A percentile compares a stretch with the other conserved stretches of the same genome.
These are phyloP conservation scores for Avicennia marina DNA, from an alignment of 257 asterid genomes.

Conservation along the genomic window DNA sequence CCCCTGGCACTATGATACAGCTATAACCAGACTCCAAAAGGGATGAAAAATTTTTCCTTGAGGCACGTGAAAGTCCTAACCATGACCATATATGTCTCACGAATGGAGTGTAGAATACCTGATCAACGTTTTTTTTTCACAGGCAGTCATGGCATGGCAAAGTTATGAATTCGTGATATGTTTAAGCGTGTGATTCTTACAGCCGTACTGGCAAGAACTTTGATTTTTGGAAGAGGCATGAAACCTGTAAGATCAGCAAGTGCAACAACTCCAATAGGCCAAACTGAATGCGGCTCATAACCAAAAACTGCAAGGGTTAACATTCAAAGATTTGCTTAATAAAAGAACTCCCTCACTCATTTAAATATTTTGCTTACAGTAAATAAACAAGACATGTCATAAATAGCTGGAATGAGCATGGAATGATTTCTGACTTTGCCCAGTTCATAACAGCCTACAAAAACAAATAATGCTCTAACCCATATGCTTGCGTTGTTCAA, in stretches of 20 bases:
- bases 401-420: neutral
- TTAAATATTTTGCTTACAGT: constrained; percentile 4
- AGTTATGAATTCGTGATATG: neutral
- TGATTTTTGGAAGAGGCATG: constrained; percentile 74
- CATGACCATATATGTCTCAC: constrained; percentile 96
- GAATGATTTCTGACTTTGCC: constrained; percentile 1
- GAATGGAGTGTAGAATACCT: constrained; percentile 93
- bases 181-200: constrained; percentile 42
- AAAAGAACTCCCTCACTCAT: neutral
- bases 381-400: constrained; percentile 7
- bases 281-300: constrained; percentile 95
- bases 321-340: too few species aligned
- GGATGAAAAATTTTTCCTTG: constrained; percentile 57
- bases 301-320: constrained; percentile 65
- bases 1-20: constrained; percentile 94
- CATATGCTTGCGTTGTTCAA: too few species aligned
- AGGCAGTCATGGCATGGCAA: constrained; percentile 7
- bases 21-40: constrained; percentile 79
- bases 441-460: constrained; percentile 2
- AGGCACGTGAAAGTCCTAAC: constrained; percentile 82
- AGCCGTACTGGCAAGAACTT: constrained; percentile 89
- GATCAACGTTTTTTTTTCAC: constrained; percentile 19
- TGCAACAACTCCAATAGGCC: constrained; percentile 88
- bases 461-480: neutral
- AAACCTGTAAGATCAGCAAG: constrained; percentile 82